Evolutionary conservation across 345 rosid genomes (phyloP).

Genomic region (Brassica napus): Da-Ae NC_063436.1:7555501-7556000

Average conservation of each 20-base stretch:
- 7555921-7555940: conserved; percentile 71
- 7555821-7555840: conserved; percentile 43
- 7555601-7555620: conserved; percentile 15
- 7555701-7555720: conserved; percentile 31
- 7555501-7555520: neutral
- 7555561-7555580: neutral
- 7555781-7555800: conserved; percentile 41
- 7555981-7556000: conserved; percentile 69
- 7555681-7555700: conserved; percentile 32
- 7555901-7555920: conserved; percentile 63
- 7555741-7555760: conserved; percentile 42
- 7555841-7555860: conserved; percentile 29
- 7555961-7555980: conserved; percentile 86
- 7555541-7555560: conserved; percentile 8
- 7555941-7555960: conserved; percentile 87
- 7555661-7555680: conserved; percentile 29
- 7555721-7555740: conserved; percentile 37
- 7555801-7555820: conserved; percentile 36
- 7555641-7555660: conserved; percentile 25
- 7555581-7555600: conserved; percentile 15
- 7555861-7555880: conserved; percentile 30
- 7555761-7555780: conserved; percentile 50
- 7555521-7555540: conserved; percentile 10
- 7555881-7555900: conserved; percentile 73
- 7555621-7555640: conserved; percentile 12